These are phyloP conservation scores for Emergomyces pasteurianus DNA, from an alignment of 2,329 filamentous ascomycete species.

Conservation along the genomic window DNA sequence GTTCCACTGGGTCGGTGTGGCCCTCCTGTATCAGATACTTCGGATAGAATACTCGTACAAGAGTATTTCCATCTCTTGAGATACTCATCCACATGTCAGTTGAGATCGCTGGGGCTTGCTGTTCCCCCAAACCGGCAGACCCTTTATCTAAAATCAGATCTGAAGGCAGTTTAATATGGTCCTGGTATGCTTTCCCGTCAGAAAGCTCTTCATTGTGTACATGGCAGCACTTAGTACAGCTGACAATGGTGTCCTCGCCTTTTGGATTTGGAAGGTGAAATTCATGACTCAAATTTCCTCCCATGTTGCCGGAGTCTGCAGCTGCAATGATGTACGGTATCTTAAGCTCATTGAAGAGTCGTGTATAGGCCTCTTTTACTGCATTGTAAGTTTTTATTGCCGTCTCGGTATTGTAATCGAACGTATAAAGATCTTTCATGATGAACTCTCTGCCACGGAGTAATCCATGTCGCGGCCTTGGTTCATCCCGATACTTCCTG, in stretches of 20 bases:
- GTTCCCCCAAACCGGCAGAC: slow-evolving; percentile 3
- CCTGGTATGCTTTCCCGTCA: slow-evolving; percentile 27
- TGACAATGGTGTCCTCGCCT: slow-evolving; percentile 77
- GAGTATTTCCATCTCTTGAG: slow-evolving; percentile 47
- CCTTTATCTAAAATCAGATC: slow-evolving; percentile 1
- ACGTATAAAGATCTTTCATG: slow-evolving; percentile 98
- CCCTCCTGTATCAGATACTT: slow-evolving; percentile 27
- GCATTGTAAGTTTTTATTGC: slow-evolving; percentile 70
- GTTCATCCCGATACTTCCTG: slow-evolving; percentile 89
- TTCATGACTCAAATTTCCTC: slow-evolving; percentile 84
- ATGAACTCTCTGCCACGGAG: slow-evolving; percentile 81
- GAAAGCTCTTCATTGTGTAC: slow-evolving; percentile 84
- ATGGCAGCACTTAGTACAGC: slow-evolving; percentile 61
- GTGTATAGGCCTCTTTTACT: slow-evolving; percentile 61
- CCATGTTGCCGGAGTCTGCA: slow-evolving; percentile 93
- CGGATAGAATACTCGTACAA: slow-evolving; percentile 60
- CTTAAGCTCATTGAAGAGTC: slow-evolving; percentile 70
- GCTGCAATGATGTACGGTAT: slow-evolving; percentile 74
- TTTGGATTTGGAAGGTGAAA: slow-evolving; percentile 72
- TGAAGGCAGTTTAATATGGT: slow-evolving; percentile 12
- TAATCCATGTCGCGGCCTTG: slow-evolving; percentile 75
- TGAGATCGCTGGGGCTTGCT: slow-evolving; percentile 21
- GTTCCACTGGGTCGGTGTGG: slow-evolving; percentile 21
- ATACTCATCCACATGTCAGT: slow-evolving; percentile 30
- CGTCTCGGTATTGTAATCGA: slow-evolving; percentile 56